Base-by-base conservation (phyloP, 331 rosid species). In the Ulmus americana region DNA sequence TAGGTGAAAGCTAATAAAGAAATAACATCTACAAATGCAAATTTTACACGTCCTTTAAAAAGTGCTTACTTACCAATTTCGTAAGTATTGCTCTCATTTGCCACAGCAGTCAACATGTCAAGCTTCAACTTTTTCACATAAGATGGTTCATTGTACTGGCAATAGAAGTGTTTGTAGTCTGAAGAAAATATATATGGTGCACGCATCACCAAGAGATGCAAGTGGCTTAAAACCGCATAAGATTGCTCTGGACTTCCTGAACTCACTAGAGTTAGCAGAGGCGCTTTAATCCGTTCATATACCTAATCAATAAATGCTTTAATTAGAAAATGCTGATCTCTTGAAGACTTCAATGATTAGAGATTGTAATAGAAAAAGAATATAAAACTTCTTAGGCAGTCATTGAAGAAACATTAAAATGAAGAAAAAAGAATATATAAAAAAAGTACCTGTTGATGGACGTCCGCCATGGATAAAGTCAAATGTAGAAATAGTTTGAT, bases 211-310 rank as follows among this genome's bases (percentile, higher is more conserved):
- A 94, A 82, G 70, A 94, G 83, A 84, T 94, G 99, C 75, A 94
- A 81, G 78, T 94, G 99, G 61, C 97, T 90, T 71, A 94, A 77
- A 82, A 94, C 88, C 5, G 97, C 99, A 76, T 90, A 94, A 55
- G 99, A 94, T 81, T 87, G 99, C 73, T 94, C 97, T n/a, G 97
- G 95, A 83, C 99, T 94, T 82, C 99, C 99, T n/a, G 97, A 90
- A 70, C 99, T 90, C 85, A 90, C 97, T 70, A 85, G 83, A 71
- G 99, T 94, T 68, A 94, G 71, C 47, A 90, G 97, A 71, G 99
- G 99, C 49, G 97, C 99, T 78, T 94, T 94, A 66, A 94, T 94
- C 8, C 99, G 95, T 80, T 94, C 99, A 73, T 90, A 94, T 39
- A 94, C 99, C 99, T 94, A 55, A 60, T 62, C 70, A 77, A 65